phyloP scores from a whole-genome alignment of 371 early-diverging fungal genomes.

The Mucor velutinosus region DNA sequence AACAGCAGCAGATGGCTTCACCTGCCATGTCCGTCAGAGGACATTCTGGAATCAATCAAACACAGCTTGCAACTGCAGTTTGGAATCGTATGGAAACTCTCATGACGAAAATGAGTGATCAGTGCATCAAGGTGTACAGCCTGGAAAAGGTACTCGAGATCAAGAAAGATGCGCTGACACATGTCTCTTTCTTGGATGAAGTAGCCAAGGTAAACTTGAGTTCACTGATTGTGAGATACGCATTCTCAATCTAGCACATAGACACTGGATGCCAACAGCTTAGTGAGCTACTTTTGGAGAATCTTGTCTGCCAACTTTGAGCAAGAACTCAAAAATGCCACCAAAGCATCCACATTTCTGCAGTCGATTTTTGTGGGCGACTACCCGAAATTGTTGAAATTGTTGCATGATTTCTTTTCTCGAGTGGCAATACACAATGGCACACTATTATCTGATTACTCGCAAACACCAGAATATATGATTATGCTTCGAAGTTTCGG shows the following conservation, averaged over 20 bases:
- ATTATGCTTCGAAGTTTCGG: constrained; percentile 68
- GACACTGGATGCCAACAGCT: constrained; percentile 42
- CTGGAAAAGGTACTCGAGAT: constrained; percentile 72
- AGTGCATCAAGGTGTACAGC: constrained; percentile 72
- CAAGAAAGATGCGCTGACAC: constrained; percentile 71
- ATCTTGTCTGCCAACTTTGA: constrained; percentile 49
- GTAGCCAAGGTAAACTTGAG: constrained; percentile 36
- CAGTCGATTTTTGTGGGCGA: constrained; percentile 75
- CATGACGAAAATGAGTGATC: constrained; percentile 73
- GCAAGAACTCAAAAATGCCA: constrained; percentile 49
- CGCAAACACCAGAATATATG: constrained; percentile 69
- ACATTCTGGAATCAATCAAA: constrained; percentile 43
- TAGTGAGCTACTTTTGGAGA: constrained; percentile 55
- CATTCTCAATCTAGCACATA: not conserved
- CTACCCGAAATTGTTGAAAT: constrained; percentile 74
- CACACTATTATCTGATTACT: constrained; percentile 48
- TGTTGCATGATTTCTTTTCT: constrained; percentile 77
- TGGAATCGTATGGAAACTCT: constrained; percentile 75
- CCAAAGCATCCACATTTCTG: constrained; percentile 60
- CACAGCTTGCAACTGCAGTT: constrained; percentile 57
- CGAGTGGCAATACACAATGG: constrained; percentile 68
- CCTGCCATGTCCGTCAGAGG: constrained; percentile 44
- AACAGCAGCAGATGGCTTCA: constrained; percentile 2
- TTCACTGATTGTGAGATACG: not conserved
- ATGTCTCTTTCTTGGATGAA: constrained; percentile 67